Base-by-base conservation (phyloP, 352 stramenopile species). In the Globisporangium cederbergense region DNA sequence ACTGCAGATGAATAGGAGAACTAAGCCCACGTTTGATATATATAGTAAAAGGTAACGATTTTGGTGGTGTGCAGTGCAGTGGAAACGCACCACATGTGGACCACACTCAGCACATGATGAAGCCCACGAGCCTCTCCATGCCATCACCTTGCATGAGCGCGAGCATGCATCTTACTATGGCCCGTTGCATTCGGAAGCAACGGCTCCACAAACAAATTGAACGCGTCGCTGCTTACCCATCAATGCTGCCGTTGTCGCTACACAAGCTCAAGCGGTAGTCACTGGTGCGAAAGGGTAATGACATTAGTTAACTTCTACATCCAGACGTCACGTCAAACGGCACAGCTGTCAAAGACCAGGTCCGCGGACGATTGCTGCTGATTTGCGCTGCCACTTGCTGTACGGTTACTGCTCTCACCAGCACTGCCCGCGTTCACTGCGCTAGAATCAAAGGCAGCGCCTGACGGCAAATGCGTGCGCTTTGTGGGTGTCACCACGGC, bases 51-150 rank as follows among this genome's bases (percentile, higher is more conserved):
- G n/a, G 53, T 10, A 7, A 20, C 32, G 32, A 32, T 62, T 62
- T 62, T 62, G 56, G 56, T 62, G 56, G 56, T 60, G n/a, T 22
- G 36, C 14, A 46, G 56, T 62, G 56, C 42, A 42, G 42, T 62
- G 56, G 55, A 62, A 62, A 62, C 56, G 42, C 56, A 13, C 18
- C 56, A 42, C 13, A 14, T 42, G 36, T 42, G 36, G 36, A 42
- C 36, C 36, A 42, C 36, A 42, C 9, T 9, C 36, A 36, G 32
- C 32, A 8, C 32, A 9, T 36, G 32, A 36, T 36, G 32, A 36
- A 36, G 32, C 32, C 9, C 36, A 42, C 14, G 10, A 42, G 9
- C 9, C 11, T 42, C 36, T 14, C 36, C 25, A 28, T 28, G 36
- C 36, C 36, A 42, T 16, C 36, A 42, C 36, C 36, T 42, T 42